These are phyloP conservation scores for Pseudocercospora ulei DNA, from an alignment of 2,329 filamentous ascomycete genomes.

Conservation along the genomic window DNA sequence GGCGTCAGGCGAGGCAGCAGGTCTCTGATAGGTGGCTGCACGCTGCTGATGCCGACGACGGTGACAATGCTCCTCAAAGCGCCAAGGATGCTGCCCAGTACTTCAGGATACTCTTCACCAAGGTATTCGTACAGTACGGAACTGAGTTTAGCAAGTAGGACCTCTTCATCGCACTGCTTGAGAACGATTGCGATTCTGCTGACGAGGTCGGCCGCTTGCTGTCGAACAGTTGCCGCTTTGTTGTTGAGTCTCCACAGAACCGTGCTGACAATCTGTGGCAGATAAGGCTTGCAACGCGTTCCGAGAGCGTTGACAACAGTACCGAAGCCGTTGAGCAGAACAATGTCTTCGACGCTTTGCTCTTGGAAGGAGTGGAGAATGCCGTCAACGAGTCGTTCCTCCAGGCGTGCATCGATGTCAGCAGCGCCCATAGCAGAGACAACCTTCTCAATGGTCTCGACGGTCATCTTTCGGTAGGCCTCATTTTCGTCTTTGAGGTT, in stretches of 20 bases:
- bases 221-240: slow-evolving; percentile 90
- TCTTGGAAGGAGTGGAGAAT: slow-evolving; percentile 96
- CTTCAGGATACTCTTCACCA: slow-evolving; percentile 96
- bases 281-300: slow-evolving; percentile 86
- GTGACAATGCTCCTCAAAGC: slow-evolving; percentile 93
- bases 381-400: slow-evolving; percentile 89
- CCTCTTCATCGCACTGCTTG: slow-evolving; percentile 96
- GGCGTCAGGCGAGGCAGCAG: slow-evolving; percentile 87
- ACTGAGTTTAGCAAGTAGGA: slow-evolving; percentile 87
- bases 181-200: slow-evolving; percentile 97
- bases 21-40: slow-evolving; percentile 97
- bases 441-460: slow-evolving; percentile 95
- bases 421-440: slow-evolving; percentile 86
- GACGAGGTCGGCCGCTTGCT: slow-evolving; percentile 93
- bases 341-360: slow-evolving; percentile 88
- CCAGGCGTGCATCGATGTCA: slow-evolving; percentile 82
- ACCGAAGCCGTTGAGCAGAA: slow-evolving; percentile 95
- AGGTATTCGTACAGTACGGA: slow-evolving; percentile 95
- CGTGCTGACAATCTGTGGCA: slow-evolving; percentile 92
- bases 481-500: slow-evolving; percentile 98
- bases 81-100: slow-evolving; percentile 89
- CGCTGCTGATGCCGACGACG: slow-evolving; percentile 92
- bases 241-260: slow-evolving; percentile 97
- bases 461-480: slow-evolving; percentile 96
- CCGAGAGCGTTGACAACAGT: slow-evolving; percentile 94